Conservation (phyloP, 805 yeast species). For the Ogataea methanolica region DNA sequence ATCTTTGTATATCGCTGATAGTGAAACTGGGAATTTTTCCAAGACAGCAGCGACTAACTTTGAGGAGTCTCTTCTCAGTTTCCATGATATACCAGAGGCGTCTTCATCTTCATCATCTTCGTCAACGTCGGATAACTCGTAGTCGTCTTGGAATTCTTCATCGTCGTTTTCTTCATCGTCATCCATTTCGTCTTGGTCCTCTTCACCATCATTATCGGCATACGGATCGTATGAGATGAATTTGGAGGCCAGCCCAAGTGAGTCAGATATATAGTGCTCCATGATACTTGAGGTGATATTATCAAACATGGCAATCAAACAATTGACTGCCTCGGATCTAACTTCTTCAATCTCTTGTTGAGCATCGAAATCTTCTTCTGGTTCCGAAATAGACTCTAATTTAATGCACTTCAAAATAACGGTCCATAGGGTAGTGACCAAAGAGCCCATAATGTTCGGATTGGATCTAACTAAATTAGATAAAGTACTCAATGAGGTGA, state of each 20-base stretch:
- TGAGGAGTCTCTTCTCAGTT: slow-evolving; percentile 50
- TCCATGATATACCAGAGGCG: slow-evolving; percentile 48
- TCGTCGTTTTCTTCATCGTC: slow-evolving; percentile 30
- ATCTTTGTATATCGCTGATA: slow-evolving; percentile 31
- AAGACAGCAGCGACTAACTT: slow-evolving; percentile 37
- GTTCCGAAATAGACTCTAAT: slow-evolving; percentile 17
- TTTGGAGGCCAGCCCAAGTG: slow-evolving; percentile 26
- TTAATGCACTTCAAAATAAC: slow-evolving; percentile 10
- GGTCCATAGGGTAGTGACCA: slow-evolving; percentile 8
- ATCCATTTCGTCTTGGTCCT: slow-evolving; percentile 20
- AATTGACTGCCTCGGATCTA: slow-evolving; percentile 44
- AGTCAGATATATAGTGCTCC: slow-evolving; percentile 23
- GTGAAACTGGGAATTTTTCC: slow-evolving; percentile 31
- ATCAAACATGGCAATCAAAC: slow-evolving; percentile 38
- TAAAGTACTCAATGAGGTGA: slow-evolving; percentile 14
- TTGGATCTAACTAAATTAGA: slow-evolving; percentile 26
- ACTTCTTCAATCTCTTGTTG: slow-evolving; percentile 31
- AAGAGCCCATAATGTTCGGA: slow-evolving; percentile 17
- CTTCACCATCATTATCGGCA: slow-evolving; percentile 26
- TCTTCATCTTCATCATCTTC: slow-evolving; percentile 42
- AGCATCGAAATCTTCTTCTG: slow-evolving; percentile 30
- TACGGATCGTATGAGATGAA: slow-evolving; percentile 47
- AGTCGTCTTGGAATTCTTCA: slow-evolving; percentile 36
- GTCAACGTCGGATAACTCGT: slow-evolving; percentile 35
- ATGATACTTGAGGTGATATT: slow-evolving; percentile 31